phyloP scores from a whole-genome alignment of 331 rosid genomes.

The Arachis monticola region DNA sequence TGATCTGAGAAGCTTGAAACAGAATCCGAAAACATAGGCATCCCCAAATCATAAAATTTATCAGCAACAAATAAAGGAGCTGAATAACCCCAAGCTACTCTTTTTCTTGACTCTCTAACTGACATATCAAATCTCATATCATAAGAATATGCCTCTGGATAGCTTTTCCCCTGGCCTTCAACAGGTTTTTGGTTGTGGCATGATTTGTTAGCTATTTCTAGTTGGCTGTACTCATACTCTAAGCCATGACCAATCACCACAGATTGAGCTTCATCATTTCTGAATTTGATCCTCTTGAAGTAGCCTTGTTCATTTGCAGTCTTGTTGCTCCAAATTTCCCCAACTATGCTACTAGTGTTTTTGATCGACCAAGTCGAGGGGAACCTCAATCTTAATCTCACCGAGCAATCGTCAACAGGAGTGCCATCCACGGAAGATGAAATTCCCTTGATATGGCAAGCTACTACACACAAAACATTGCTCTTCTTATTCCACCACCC shows the following conservation, averaged over 20 bases:
- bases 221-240: constrained; percentile 53
- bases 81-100: constrained; percentile 42
- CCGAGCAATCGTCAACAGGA: constrained; percentile 59
- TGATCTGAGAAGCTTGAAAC: background rate
- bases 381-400: constrained; percentile 48
- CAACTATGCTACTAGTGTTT: constrained; percentile 50
- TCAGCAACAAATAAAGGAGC: constrained; percentile 49
- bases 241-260: constrained; percentile 15
- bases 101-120: constrained; percentile 29
- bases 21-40: background rate
- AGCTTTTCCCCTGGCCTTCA: constrained; percentile 28
- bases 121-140: constrained; percentile 59
- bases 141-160: constrained; percentile 46
- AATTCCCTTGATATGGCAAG: constrained; percentile 46
- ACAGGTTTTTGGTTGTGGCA: constrained; percentile 42
- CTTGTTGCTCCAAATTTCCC: constrained; percentile 67
- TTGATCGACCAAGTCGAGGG: constrained; percentile 61
- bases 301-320: constrained; percentile 36
- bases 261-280: background rate
- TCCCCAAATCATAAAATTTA: background rate
- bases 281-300: constrained; percentile 52
- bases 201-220: constrained; percentile 42
- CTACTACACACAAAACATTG: constrained; percentile 44
- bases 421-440: constrained; percentile 26
- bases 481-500: constrained; percentile 64